Percentiles rank a stretch among this genome's conserved stretches.
Evolutionary conservation across 257 asterid genomes (phyloP).

Genomic region (Solanum habrochaites): DNA sequence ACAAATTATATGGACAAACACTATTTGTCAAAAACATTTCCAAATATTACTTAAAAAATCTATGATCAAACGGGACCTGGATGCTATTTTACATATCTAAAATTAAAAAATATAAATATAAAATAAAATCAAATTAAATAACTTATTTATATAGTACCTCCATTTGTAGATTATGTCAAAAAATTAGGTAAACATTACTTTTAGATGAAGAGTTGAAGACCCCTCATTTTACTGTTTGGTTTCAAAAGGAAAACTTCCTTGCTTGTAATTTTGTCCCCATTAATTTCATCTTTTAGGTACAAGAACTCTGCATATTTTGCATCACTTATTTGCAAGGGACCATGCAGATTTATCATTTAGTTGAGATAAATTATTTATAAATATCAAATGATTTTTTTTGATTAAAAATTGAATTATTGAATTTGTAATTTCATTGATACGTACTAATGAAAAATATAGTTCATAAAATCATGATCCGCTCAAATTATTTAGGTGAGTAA

Average conservation of each 20-base stretch:
- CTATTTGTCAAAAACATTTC: no score
- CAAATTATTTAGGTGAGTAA: no score
- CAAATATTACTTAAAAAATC: no score
- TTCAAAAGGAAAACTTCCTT: background rate
- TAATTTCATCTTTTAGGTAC: background rate
- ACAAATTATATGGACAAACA: no score
- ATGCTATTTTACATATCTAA: no score
- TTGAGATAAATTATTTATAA: background rate
- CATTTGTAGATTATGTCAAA: conserved; percentile 2
- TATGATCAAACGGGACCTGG: no score
- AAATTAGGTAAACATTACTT: background rate
- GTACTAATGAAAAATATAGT: no score
- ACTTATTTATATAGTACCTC: no score
- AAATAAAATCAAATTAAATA: no score
- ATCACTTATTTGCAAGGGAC: background rate
- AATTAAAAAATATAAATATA: no score
- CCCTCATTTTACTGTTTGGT: background rate
- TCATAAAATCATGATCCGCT: no score
- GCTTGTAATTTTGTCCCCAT: background rate
- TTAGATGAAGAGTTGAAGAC: background rate
- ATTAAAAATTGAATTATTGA: background rate
- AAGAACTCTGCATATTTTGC: background rate
- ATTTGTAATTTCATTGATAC: background rate
- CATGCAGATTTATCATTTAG: background rate
- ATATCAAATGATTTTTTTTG: background rate